phyloP scores from a whole-genome alignment of 2,329 filamentous ascomycete genomes.

The Colletotrichum nymphaeae region DNA sequence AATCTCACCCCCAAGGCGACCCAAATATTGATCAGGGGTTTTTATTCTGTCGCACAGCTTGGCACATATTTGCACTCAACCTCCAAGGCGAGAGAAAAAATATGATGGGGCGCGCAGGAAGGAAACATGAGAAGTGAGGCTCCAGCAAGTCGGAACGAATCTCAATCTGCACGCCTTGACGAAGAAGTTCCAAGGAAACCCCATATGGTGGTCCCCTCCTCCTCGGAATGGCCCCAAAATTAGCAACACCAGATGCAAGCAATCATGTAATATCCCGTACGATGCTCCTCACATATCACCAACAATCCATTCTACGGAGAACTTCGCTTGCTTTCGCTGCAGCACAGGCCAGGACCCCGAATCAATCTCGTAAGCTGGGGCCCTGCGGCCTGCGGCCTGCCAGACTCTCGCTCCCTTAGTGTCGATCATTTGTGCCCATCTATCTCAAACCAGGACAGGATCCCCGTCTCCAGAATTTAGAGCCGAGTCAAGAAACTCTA shows the following conservation, averaged over 20 bases:
- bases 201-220: neutral
- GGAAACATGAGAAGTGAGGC: neutral
- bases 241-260: neutral
- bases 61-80: neutral
- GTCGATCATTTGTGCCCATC: neutral
- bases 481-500: constrained; percentile 1
- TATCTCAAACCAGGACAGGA: neutral
- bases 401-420: neutral
- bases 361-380: neutral
- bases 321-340: neutral
- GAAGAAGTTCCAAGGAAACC: neutral
- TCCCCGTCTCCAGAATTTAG: constrained; percentile 7
- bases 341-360: neutral
- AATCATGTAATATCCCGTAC: neutral
- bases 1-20: neutral
- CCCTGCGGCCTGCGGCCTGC: neutral
- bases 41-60: neutral
- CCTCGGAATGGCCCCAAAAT: neutral
- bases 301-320: neutral
- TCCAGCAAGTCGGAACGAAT: neutral
- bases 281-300: neutral
- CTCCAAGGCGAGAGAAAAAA: neutral
- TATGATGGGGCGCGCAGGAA: neutral
- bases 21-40: neutral
- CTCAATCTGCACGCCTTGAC: neutral